Evolutionary conservation across 257 asterid species (phyloP).

Genomic region (Solanum lignicaule): DNA sequence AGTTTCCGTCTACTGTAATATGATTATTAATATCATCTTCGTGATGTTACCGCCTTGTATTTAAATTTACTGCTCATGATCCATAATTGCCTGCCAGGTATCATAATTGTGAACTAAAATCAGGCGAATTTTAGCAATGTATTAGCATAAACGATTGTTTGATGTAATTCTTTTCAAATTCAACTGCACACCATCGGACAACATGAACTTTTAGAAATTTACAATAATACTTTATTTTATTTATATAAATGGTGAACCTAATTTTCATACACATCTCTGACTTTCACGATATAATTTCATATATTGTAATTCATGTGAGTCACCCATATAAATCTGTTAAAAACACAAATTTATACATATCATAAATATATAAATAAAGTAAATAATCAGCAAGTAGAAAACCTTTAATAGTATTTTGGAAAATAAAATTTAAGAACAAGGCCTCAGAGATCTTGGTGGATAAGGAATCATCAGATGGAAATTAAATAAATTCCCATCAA

Average conservation of each 20-base stretch:
- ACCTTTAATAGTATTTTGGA: not conserved
- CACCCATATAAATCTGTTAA: too few relatives aligned
- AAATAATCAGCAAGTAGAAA: not conserved
- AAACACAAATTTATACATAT: too few relatives aligned
- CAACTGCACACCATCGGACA: too few relatives aligned
- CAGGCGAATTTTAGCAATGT: too few relatives aligned
- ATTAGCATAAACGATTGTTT: too few relatives aligned
- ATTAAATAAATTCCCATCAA: conserved; percentile 30
- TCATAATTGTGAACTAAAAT: too few relatives aligned
- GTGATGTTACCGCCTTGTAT: not conserved
- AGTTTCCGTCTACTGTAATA: not conserved
- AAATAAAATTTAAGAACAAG: not conserved
- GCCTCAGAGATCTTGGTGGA: conserved; percentile 87
- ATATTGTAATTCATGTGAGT: too few relatives aligned
- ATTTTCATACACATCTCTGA: not conserved
- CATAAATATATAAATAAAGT: too few relatives aligned
- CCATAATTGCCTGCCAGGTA: too few relatives aligned
- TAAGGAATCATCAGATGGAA: conserved; percentile 30
- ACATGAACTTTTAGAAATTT: too few relatives aligned
- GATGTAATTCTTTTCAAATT: too few relatives aligned
- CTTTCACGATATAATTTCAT: not conserved
- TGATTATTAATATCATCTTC: not conserved
- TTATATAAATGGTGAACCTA: not conserved
- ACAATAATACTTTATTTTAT: not conserved
- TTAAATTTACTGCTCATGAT: too few relatives aligned